These are phyloP conservation scores for Ophiostoma novo-ulmi DNA, from an alignment of 2,329 filamentous ascomycete species.

Conservation along the genomic window DNA sequence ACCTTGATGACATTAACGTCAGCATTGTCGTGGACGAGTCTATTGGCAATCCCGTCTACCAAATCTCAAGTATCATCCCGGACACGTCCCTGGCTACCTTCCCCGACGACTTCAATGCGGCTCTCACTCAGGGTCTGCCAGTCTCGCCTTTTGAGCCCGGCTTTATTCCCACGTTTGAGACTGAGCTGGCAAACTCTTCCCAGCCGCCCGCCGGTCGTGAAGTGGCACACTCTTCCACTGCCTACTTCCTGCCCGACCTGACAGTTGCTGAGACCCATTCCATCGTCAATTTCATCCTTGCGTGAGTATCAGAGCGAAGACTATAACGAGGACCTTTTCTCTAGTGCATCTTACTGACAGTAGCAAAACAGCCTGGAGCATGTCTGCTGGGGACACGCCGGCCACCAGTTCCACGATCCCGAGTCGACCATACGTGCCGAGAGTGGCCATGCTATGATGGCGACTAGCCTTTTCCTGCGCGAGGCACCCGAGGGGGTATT, in stretches of 20 bases:
- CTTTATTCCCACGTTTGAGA: conserved; percentile 19
- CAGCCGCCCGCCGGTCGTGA: background rate
- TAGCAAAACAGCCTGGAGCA: conserved; percentile 43
- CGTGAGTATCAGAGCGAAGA: conserved; percentile 36
- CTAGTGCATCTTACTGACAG: background rate
- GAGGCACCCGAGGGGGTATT: conserved; percentile 37
- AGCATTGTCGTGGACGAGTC: conserved; percentile 40
- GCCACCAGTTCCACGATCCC: conserved; percentile 32
- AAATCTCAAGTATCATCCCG: conserved; percentile 32
- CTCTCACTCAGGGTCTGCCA: background rate
- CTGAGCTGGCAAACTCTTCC: conserved; percentile 16
- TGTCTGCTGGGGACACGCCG: conserved; percentile 49
- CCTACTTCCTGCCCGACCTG: conserved; percentile 30
- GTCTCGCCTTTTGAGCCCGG: conserved; percentile 18
- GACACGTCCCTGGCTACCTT: background rate
- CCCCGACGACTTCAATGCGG: background rate
- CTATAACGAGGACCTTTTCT: background rate
- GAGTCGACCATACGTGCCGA: conserved; percentile 24
- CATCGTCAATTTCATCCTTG: conserved; percentile 51
- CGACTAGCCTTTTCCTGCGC: conserved; percentile 40
- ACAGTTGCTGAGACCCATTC: conserved; percentile 41
- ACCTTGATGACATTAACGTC: conserved; percentile 39
- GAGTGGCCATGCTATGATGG: conserved; percentile 44
- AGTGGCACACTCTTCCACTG: conserved; percentile 2
- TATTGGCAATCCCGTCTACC: conserved; percentile 42